These are phyloP conservation scores for Chaetomiaceae sp. DNA, from an alignment of 2,329 filamentous ascomycete genomes.

Conservation along the genomic window DNA sequence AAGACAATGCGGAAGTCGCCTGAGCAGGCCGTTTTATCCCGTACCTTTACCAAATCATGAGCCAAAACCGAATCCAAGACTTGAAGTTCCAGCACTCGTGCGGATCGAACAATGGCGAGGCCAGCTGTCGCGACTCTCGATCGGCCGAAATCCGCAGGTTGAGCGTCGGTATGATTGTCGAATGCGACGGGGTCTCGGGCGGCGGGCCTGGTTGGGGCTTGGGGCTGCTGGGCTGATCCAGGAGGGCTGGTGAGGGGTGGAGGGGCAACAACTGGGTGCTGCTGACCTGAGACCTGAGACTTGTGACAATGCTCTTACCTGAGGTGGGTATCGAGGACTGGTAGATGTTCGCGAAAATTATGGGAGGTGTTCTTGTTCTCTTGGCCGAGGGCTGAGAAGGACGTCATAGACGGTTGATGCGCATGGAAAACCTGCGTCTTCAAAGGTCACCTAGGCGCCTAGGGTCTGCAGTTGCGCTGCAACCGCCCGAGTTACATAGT, in stretches of 20 bases:
- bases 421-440: conserved; percentile 7
- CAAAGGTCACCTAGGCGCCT: neutral
- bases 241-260: conserved; percentile 6
- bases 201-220: neutral
- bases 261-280: conserved; percentile 6
- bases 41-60: too few relatives aligned
- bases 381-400: conserved; percentile 8
- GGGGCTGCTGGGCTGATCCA: conserved; percentile 9
- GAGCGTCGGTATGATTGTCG: conserved; percentile 18
- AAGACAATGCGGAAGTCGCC: neutral
- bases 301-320: conserved; percentile 7
- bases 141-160: neutral
- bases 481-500: too few relatives aligned
- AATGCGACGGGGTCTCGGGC: conserved; percentile 12
- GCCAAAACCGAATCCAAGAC: conserved; percentile 3
- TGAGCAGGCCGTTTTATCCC: neutral
- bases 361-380: neutral
- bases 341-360: neutral
- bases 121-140: conserved; percentile 2
- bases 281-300: too few relatives aligned
- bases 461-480: neutral
- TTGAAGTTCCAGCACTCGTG: neutral
- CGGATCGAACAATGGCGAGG: neutral
- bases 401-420: conserved; percentile 19
- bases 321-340: neutral